Evolutionary conservation across 306 rosid species (phyloP), one percentile per base, ranked within the genome.

Genomic region (Quercus alba): DNA sequence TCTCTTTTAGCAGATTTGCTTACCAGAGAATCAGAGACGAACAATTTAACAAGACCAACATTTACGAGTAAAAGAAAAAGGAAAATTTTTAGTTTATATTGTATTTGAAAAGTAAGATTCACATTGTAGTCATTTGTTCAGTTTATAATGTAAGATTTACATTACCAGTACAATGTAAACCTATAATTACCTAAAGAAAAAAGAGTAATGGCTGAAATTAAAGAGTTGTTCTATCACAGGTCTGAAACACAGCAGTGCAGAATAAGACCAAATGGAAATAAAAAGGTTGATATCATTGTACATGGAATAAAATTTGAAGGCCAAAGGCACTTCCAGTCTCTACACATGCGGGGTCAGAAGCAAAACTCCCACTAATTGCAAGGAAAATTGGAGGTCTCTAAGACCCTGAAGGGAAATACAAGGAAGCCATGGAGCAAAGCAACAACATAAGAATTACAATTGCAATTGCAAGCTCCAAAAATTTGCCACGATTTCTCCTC

Each of bases 391-490:
- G 87, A 81, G 84, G 90, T 86, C 82, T 77, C 76, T 72, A 75
- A 77, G 80, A 63, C 84, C 81, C 87, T 74, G 56, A 59, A 78
- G 78, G 76, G 77, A 79, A 85, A 85, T 71, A 79, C 77, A 85
- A 30, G 63, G 81, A 61, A 77, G 67, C 68, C 75, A 61, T 73
- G 88, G 85, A 87, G 88, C 90, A 77, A 77, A 77, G 89, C 90
- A 89, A 86, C 86, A 70, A 76, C 87, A 75, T 73, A 81, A 89
- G 79, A 86, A 89, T 87, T 86, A 89, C 89, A 91, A 81, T 89
- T 83, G 86, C 81, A 83, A 86, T 79, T 87, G 87, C 90, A 78
- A 81, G 85, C 88, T 86, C 96, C 85, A 81, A 71, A 25, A 11
- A 78, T 74, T 79, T 74, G 58, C 71, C 31, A 51, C 81, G 81